These are phyloP conservation scores for Globisporangium paddicum DNA, from an alignment of 352 stramenopile species.

Conservation along the genomic window DNA sequence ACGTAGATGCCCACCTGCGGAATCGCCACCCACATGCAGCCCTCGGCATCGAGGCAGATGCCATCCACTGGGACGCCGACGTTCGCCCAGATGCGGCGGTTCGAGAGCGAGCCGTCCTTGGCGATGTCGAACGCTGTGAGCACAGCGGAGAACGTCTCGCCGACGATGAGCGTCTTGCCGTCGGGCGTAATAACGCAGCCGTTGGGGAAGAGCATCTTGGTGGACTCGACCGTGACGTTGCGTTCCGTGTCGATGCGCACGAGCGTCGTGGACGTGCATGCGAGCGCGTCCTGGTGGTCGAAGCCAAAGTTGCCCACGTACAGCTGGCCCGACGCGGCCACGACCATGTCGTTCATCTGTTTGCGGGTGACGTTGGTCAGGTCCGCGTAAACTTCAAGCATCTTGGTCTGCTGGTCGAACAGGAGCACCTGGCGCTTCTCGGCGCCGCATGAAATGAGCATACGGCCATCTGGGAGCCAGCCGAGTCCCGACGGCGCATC, in stretches of 20 bases:
- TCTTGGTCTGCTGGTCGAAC: conserved; percentile 27
- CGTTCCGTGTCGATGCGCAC: conserved; percentile 47
- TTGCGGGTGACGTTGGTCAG: conserved; percentile 40
- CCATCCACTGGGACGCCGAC: conserved; percentile 44
- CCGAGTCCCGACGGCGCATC: conserved; percentile 56
- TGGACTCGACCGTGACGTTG: conserved; percentile 43
- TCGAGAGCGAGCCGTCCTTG: conserved; percentile 39
- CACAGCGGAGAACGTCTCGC: conserved; percentile 47
- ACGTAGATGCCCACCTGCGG: conserved; percentile 46
- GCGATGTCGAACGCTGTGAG: conserved; percentile 66
- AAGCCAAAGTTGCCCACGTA: conserved; percentile 74
- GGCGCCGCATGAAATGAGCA: conserved; percentile 52
- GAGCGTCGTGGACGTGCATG: conserved; percentile 41
- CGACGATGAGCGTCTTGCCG: conserved; percentile 65
- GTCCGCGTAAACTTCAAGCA: conserved; percentile 40
- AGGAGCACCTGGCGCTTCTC: conserved; percentile 41
- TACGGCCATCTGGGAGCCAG: conserved; percentile 52
- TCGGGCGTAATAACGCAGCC: conserved; percentile 65
- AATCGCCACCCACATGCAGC: conserved; percentile 57
- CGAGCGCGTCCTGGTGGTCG: conserved; percentile 26
- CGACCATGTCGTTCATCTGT: conserved; percentile 62
- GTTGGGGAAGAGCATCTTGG: conserved; percentile 66
- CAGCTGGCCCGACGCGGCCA: conserved; percentile 28
- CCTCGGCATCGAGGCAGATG: conserved; percentile 63
- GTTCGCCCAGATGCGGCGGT: conserved; percentile 48